Percentiles rank a stretch among this genome's conserved stretches.
Evolutionary conservation across 805 yeast genomes (phyloP).

Genomic region (Clavispora asparagi): DNA sequence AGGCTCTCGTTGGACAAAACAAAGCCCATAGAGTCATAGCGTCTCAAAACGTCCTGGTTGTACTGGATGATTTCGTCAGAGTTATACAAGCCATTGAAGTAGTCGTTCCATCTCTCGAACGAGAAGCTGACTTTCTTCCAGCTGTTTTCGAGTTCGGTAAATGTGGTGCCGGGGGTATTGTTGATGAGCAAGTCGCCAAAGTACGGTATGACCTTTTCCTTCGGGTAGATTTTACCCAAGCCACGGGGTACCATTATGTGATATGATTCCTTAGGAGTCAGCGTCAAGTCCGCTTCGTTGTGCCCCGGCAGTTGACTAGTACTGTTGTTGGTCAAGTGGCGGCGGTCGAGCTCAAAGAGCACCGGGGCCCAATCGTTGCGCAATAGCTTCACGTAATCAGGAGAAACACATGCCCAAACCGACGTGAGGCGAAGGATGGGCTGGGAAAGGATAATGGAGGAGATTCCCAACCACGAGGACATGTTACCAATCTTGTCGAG

Average conservation of each 20-base stretch:
- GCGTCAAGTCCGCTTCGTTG: constrained; percentile 5
- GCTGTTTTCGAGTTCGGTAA: constrained; percentile 57
- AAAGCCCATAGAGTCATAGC: constrained; percentile 39
- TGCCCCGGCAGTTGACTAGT: constrained; percentile 2
- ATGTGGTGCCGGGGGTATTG: constrained; percentile 25
- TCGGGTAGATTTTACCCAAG: constrained; percentile 69
- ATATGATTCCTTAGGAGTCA: constrained; percentile 40
- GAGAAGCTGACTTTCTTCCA: constrained; percentile 67
- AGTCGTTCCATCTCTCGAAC: constrained; percentile 78
- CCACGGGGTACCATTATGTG: constrained; percentile 86
- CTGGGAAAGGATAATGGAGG: constrained; percentile 74
- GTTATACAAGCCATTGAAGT: constrained; percentile 46
- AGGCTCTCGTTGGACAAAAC: constrained; percentile 40
- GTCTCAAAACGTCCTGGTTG: constrained; percentile 35
- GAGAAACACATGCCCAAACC: constrained; percentile 71
- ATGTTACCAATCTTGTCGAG: constrained; percentile 82
- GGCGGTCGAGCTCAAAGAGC: constrained; percentile 78
- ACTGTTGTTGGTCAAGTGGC: constrained; percentile 44
- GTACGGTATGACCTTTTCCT: constrained; percentile 77
- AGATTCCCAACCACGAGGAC: constrained; percentile 91
- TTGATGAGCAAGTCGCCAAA: constrained; percentile 78
- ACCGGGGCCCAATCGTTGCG: constrained; percentile 90
- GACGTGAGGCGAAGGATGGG: constrained; percentile 70
- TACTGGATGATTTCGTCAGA: constrained; percentile 34
- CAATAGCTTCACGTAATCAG: constrained; percentile 52